A percentile compares a stretch with the other conserved stretches of the same genome.
phyloP scores from a whole-genome alignment of 2,329 filamentous ascomycete species.

The Xylariaceae sp. region DNA sequence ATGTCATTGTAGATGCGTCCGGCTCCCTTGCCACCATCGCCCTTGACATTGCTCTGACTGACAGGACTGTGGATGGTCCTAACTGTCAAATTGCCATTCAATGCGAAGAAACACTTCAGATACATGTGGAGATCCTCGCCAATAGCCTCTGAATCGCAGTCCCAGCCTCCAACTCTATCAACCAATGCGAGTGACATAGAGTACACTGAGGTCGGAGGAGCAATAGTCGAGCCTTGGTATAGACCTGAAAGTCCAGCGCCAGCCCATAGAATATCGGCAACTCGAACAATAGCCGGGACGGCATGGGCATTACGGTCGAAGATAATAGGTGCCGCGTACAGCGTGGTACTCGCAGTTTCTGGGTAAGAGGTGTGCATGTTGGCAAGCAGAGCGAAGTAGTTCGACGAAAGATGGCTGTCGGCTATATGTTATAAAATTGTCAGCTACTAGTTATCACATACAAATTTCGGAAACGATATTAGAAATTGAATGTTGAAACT shows the following conservation, averaged over 20 bases:
- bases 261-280: conserved; percentile 73
- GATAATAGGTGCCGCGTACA: conserved; percentile 72
- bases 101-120: conserved; percentile 75
- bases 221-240: conserved; percentile 64
- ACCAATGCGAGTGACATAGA: conserved; percentile 68
- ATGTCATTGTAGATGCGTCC: conserved; percentile 60
- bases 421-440: conserved; percentile 47
- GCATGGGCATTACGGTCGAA: conserved; percentile 74
- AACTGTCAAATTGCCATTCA: conserved; percentile 69
- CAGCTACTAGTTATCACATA: conserved; percentile 18
- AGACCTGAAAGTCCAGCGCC: conserved; percentile 71
- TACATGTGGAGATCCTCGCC: conserved; percentile 80
- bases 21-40: conserved; percentile 57
- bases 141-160: conserved; percentile 70
- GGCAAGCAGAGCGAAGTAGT: conserved; percentile 68
- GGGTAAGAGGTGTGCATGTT: conserved; percentile 63
- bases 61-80: conserved; percentile 68
- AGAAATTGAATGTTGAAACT: not conserved
- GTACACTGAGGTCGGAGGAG: conserved; percentile 75
- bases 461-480: conserved; percentile 2
- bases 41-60: conserved; percentile 73
- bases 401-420: conserved; percentile 69
- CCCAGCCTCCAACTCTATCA: conserved; percentile 73
- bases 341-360: conserved; percentile 61
- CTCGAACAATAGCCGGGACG: conserved; percentile 68